Percentiles rank a stretch among this genome's conserved stretches.
phyloP scores from a whole-genome alignment of 2,329 filamentous ascomycete species.

The Macroventuria anomochaeta region DNA sequence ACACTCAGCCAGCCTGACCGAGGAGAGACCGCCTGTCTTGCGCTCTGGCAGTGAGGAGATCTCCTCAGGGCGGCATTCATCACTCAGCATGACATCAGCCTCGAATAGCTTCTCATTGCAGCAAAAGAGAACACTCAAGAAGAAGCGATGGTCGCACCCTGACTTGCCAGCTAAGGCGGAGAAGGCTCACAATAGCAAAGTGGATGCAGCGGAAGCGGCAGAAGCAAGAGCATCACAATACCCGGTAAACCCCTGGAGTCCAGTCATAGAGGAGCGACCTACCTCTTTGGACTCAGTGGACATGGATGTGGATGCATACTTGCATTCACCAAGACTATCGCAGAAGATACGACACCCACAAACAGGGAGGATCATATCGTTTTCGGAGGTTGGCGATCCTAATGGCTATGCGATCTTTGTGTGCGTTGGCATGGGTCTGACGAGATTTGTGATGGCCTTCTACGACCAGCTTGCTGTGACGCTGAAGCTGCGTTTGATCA shows the following conservation, averaged over 20 bases:
- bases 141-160: slow-evolving; percentile 50
- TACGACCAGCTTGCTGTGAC: slow-evolving; percentile 94
- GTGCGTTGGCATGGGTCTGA: slow-evolving; percentile 97
- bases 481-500: slow-evolving; percentile 87
- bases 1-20: slow-evolving; percentile 37
- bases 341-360: slow-evolving; percentile 87
- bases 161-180: slow-evolving; percentile 50
- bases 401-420: slow-evolving; percentile 92
- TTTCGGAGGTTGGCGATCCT: slow-evolving; percentile 94
- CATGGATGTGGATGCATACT: slow-evolving; percentile 82
- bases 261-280: slow-evolving; percentile 72
- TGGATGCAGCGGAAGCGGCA: slow-evolving; percentile 34
- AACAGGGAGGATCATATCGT: slow-evolving; percentile 87
- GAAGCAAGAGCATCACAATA: slow-evolving; percentile 19
- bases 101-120: slow-evolving; percentile 40
- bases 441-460: slow-evolving; percentile 93
- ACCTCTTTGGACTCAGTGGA: slow-evolving; percentile 86
- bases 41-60: slow-evolving; percentile 44
- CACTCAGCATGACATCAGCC: slow-evolving; percentile 32
- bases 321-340: slow-evolving; percentile 81
- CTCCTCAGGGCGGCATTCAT: slow-evolving; percentile 35
- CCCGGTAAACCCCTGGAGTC: slow-evolving; percentile 19
- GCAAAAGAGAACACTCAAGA: slow-evolving; percentile 40
- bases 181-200: slow-evolving; percentile 43
- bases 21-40: slow-evolving; percentile 24